Base-by-base conservation (phyloP, 805 yeast genomes). In the Naumovozyma baii region DNA sequence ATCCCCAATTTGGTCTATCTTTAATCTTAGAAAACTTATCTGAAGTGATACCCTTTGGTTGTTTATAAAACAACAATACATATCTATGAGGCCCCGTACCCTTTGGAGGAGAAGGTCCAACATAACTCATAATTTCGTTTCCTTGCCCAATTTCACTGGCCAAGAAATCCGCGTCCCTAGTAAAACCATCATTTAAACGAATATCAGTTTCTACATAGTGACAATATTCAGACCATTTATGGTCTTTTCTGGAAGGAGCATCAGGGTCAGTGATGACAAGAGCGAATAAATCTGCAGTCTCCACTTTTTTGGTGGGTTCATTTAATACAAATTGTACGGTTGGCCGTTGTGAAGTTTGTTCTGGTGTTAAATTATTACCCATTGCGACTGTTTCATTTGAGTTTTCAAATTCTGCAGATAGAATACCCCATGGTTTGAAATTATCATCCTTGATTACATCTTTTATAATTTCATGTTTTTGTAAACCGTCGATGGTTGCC, bases 251-350 rank as follows among this genome's bases (percentile, higher is more conserved):
- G 2, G 83, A 72, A 15, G 95, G 95, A 10, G 94, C 95, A 66
- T 85, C 95, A 1, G 95, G 95, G 60, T 85, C 95, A 5, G 96
- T 88, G 48, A 87, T 50, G 2, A 83, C 83, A 48, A 88, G 64
- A 9, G 92, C 76, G 63, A 82, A 87, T 22, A 22, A 22, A 22
- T 29, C 31, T 9, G 31, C 15, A 8, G 9, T 13, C 14, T 29
- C 13, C 14, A 9, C 33, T 36, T 34, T 41, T 44, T 12, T 29
- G 15, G 15, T 12, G 13, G 31, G 15, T 22, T 22, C 26, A n/a
- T 29, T 29, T n/a, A 29, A 29, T 5, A 29, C 15, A n/a, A 29
- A 29, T 29, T 29, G 63, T 46, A 87, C 26, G 10, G 59, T 50
- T 28, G 96, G 96, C 34, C 50, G 53, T n/a, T 60, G 49, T 62